Evolutionary conservation across 345 rosid species (phyloP), one percentile per base, ranked within the genome.

Genomic region (Gossypium arboreum): DNA sequence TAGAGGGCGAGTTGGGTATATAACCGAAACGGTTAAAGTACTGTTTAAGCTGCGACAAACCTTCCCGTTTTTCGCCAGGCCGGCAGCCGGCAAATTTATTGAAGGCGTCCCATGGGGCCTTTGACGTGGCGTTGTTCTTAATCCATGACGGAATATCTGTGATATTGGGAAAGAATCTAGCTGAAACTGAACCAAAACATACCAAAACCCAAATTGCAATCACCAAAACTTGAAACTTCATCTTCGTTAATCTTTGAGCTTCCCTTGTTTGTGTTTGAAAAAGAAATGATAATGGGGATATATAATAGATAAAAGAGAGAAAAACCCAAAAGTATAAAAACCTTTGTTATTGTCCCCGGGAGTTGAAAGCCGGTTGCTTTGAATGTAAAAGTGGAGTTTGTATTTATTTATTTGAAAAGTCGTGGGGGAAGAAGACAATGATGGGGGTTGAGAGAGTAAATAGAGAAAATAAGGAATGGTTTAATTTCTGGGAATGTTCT

Each of bases 21-120:
- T 94, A 94, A 29, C 98, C 97, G 84, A 94, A 94, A 76, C 84
- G 54, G 27, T 73, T 77, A 72, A 94, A 92, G 87, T 94, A 94
- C 50, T 85, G 74, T 80, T 94, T 94, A 73, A 94, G 90, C 77
- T 85, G 86, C 1, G 81, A 78, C 55, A 94, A 78, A 7, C 98
- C 98, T 43, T 81, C 80, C 60, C 71, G 77, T 27, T 59, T 86
- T 7, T 92, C 82, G 10, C 98, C 98, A 25, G 84, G 16, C 12
- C 55, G 89, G 82, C 92, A 89, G 72, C 97, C 98, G 73, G 88
- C 58, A 79, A 88, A 80, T 13, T 86, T 81, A 6, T 17, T 69
- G 73, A 94, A 94, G 45, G 80, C 71, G 15, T 88, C 89, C 98
- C 98, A 94, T 1, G 90, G 82, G 77, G 66, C 20, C 3, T n/a